Percentiles rank a stretch among this genome's conserved stretches.
Conservation (phyloP, 805 yeast species). For the Spathaspora boniae region DNA sequence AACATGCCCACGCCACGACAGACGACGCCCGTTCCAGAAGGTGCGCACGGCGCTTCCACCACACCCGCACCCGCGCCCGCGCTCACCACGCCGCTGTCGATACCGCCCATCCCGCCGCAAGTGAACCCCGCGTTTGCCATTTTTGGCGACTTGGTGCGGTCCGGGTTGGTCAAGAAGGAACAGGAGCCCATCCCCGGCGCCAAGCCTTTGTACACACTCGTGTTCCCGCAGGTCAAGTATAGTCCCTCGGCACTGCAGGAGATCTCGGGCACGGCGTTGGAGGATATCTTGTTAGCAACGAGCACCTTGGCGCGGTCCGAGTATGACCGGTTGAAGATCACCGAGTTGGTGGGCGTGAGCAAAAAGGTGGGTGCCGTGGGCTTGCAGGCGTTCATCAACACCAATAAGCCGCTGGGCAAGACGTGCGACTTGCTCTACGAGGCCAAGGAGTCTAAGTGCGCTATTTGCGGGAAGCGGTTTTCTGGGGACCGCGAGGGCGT, state of each 20-base stretch:
- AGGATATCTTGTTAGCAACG: constrained; percentile 18
- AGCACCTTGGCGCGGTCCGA: constrained; percentile 22
- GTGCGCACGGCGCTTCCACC: constrained; percentile 6
- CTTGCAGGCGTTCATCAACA: constrained; percentile 37
- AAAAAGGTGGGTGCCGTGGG: constrained; percentile 14
- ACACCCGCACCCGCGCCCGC: constrained; percentile 15
- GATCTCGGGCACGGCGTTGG: constrained; percentile 19
- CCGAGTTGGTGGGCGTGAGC: constrained; percentile 27
- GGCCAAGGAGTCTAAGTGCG: constrained; percentile 75
- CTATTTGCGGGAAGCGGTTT: constrained; percentile 87
- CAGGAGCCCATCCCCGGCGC: constrained; percentile 40
- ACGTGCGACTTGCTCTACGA: constrained; percentile 46
- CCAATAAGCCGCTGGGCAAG: constrained; percentile 29
- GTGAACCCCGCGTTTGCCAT: constrained; percentile 20
- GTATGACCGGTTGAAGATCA: constrained; percentile 31
- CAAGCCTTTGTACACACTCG: constrained; percentile 28
- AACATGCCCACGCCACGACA: constrained; percentile 10
- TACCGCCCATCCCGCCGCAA: constrained; percentile 8
- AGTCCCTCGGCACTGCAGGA: constrained; percentile 12
- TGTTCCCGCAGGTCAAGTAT: constrained; percentile 31
- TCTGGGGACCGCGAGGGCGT: constrained; percentile 55
- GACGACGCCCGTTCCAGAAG: constrained; percentile 7
- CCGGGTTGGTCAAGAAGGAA: constrained; percentile 38
- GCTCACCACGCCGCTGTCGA: constrained; percentile 9
- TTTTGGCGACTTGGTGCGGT: constrained; percentile 30